Evolutionary conservation across 169 alveolate genomes (phyloP), one percentile per base, ranked within the genome.

Genomic region (Miamiensis avidus): DNA sequence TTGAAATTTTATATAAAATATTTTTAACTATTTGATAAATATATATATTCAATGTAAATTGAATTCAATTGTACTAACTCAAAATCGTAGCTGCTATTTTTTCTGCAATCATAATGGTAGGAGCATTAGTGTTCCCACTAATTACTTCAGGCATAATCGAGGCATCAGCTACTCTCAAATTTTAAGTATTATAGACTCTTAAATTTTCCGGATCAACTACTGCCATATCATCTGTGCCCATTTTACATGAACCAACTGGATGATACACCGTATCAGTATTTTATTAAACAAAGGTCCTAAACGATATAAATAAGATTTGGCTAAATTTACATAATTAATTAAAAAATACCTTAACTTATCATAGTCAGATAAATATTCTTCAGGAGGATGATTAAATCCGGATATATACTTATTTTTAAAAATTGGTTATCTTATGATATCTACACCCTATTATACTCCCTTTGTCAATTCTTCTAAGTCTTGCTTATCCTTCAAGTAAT

Each of bases 21-120:
- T n/a, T n/a, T n/a, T n/a, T n/a, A n/a, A n/a, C n/a, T n/a, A n/a
- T n/a, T n/a, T n/a, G n/a, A n/a, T n/a, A n/a, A n/a, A n/a, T n/a
- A n/a, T n/a, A n/a, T n/a, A n/a, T n/a, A n/a, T n/a, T n/a, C n/a
- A n/a, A n/a, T n/a, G n/a, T n/a, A n/a, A n/a, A n/a, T n/a, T 49
- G 20, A 49, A 49, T 11, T 49, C 69, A 49, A 4, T 49, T 20
- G 20, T 49, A 49, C 20, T 49, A 11, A 11, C 20, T 49, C 4
- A 11, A 11, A 49, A 49, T 49, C 26, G 20, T 20, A 49, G 4
- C 91, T 25, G 87, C 87, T 31, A 75, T 29, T 65, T 86, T 86
- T 81, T 86, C 87, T 11, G 83, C 91, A 33, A 86, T 79, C 91
- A 87, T 87, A 29, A 81, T 78, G 11, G 91, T 73, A 26, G 91